phyloP scores from a whole-genome alignment of 2,329 filamentous ascomycete species.

The Diaporthe citrichinensis region DNA sequence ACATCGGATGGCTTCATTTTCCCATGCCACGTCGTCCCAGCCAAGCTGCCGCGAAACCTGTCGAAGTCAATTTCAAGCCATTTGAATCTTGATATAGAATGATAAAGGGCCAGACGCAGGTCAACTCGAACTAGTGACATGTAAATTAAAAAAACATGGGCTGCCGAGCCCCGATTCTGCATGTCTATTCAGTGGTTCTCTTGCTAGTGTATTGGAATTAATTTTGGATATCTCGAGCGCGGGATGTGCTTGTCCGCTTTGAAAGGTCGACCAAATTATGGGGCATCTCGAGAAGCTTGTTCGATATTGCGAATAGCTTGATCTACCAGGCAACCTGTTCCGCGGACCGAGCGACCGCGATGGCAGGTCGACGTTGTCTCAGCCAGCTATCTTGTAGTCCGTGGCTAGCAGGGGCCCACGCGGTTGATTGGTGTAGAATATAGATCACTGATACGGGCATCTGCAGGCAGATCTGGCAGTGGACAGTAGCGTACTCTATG shows the following conservation, averaged over 20 bases:
- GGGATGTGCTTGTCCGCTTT: constrained; percentile 5
- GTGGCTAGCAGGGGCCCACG: constrained; percentile 3
- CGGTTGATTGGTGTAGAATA: constrained; percentile 24
- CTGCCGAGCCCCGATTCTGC: constrained; percentile 27
- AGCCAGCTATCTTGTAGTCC: not conserved
- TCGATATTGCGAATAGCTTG: constrained; percentile 21
- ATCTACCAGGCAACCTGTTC: not conserved
- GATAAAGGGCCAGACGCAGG: not conserved
- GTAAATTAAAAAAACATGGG: constrained; percentile 5
- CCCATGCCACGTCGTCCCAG: not conserved
- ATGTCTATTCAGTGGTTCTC: constrained; percentile 37
- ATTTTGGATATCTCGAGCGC: constrained; percentile 3
- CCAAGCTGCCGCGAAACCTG: not conserved
- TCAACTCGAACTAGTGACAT: not conserved
- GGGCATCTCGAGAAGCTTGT: constrained; percentile 19
- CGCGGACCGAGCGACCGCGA: constrained; percentile 8
- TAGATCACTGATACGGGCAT: constrained; percentile 19
- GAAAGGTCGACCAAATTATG: constrained; percentile 1
- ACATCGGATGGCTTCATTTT: not conserved
- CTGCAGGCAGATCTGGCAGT: constrained; percentile 18
- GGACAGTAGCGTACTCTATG: constrained; percentile 24
- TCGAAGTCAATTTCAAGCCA: not conserved
- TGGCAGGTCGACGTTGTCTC: constrained; percentile 22
- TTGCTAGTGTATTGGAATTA: not conserved
- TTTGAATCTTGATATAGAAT: not conserved